These are phyloP conservation scores for Neurospora sp. DNA, from an alignment of 495 filamentous ascomycete genomes.

Conservation along the genomic window DNA sequence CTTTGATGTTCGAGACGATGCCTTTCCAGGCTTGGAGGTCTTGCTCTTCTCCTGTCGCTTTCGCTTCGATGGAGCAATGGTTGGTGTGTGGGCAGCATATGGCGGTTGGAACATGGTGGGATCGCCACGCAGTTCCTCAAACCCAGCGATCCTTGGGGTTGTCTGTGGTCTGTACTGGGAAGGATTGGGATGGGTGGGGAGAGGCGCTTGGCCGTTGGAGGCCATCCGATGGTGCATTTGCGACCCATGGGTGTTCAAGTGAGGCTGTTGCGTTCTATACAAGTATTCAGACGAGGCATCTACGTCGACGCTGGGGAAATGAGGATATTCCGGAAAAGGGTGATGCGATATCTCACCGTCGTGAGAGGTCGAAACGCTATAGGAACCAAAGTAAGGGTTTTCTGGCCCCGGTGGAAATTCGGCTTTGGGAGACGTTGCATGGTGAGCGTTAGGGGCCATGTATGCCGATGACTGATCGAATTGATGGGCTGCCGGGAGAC, in stretches of 20 bases:
- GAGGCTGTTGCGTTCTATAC: constrained; percentile 4
- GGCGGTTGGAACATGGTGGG: constrained; percentile 8
- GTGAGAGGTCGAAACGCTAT: constrained; percentile 19
- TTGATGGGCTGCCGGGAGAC: constrained; percentile 15
- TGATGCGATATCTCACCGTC: constrained; percentile 19
- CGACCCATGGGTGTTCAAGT: constrained; percentile 7
- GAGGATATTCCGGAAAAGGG: constrained; percentile 13
- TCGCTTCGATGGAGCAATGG: constrained; percentile 8
- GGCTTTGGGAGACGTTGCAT: constrained; percentile 19
- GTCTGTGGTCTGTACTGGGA: constrained; percentile 13
- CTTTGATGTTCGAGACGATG: constrained; percentile 17
- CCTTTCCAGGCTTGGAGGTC: constrained; percentile 13
- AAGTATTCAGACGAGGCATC: constrained; percentile 3
- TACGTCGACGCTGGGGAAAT: constrained; percentile 9
- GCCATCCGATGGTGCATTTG: constrained; percentile 19
- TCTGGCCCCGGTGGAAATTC: constrained; percentile 21
- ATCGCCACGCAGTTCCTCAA: constrained; percentile 20
- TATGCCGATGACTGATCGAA: constrained; percentile 21
- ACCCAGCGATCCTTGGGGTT: constrained; percentile 12
- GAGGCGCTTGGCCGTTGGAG: constrained; percentile 11
- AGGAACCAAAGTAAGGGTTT: constrained; percentile 22
- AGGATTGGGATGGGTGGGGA: constrained; percentile 14
- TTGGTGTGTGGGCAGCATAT: constrained; percentile 19
- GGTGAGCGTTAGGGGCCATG: constrained; percentile 21
- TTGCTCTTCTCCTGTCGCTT: constrained; percentile 13